Evolutionary conservation across 2,329 filamentous ascomycete species (phyloP).

Genomic region (Coniochaeta pulveracea): DNA sequence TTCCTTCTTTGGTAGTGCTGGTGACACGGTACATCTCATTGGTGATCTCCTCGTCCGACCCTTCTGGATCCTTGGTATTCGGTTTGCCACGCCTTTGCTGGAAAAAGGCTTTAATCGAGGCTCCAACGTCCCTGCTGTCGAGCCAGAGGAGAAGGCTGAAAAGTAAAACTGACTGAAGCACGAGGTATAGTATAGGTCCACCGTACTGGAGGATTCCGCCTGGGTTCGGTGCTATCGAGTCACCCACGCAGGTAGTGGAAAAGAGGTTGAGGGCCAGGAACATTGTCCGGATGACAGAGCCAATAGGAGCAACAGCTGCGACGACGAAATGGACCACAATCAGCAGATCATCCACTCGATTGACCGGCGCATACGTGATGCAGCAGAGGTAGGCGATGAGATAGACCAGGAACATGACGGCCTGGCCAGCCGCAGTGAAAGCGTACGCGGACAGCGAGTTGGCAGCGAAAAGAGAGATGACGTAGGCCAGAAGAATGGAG

Average conservation of each 20-base stretch:
- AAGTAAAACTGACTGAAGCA: constrained; percentile 59
- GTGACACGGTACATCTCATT: constrained; percentile 54
- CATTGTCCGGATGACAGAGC: constrained; percentile 61
- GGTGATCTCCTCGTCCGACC: constrained; percentile 47
- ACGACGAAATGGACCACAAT: constrained; percentile 65
- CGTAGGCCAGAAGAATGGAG: constrained; percentile 65
- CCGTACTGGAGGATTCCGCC: constrained; percentile 66
- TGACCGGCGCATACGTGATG: constrained; percentile 62
- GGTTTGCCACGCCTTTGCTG: constrained; percentile 7
- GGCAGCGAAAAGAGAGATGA: constrained; percentile 67
- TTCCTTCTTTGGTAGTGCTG: constrained; percentile 24
- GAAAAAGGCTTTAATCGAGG: constrained; percentile 34
- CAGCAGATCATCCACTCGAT: constrained; percentile 55
- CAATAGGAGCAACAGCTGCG: constrained; percentile 63
- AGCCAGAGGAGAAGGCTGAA: constrained; percentile 68
- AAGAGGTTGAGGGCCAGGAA: constrained; percentile 77
- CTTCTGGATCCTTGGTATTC: constrained; percentile 16
- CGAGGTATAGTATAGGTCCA: constrained; percentile 73
- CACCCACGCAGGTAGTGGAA: constrained; percentile 61
- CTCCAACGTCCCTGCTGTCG: constrained; percentile 61
- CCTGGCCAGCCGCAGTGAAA: constrained; percentile 67
- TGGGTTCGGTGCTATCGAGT: constrained; percentile 54
- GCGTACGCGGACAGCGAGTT: constrained; percentile 80
- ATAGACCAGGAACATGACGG: constrained; percentile 59
- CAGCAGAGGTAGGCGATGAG: constrained; percentile 61